Percentiles rank a stretch among this genome's conserved stretches.
These are phyloP conservation scores for Pseudopithomyces chartarum DNA, from an alignment of 2,329 filamentous ascomycete species.

Conservation along the genomic window DNA sequence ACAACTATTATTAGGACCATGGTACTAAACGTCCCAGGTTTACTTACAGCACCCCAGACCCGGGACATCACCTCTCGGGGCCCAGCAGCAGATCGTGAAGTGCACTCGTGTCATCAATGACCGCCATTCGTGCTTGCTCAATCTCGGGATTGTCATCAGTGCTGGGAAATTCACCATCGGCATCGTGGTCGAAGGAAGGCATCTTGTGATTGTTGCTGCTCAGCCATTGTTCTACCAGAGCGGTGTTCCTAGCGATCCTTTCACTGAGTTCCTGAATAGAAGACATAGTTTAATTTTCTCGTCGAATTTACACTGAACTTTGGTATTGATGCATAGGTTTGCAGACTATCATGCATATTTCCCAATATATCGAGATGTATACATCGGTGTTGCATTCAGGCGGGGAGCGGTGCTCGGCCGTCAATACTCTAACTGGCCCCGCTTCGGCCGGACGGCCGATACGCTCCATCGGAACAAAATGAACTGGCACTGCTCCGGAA, in stretches of 20 bases:
- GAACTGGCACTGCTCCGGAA: too few species aligned
- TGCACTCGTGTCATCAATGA: conserved; percentile 1
- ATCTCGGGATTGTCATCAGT: conserved; percentile 1
- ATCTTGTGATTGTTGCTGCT: not conserved
- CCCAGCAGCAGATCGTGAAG: conserved; percentile 4
- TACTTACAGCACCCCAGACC: conserved; percentile 3
- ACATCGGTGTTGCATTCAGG: not conserved
- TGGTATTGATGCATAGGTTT: too few species aligned
- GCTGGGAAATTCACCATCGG: conserved; percentile 1
- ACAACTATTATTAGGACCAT: not conserved
- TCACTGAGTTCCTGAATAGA: conserved; percentile 3
- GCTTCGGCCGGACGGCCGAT: too few species aligned
- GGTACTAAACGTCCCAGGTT: not conserved
- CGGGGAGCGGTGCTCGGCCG: not conserved
- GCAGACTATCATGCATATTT: not conserved
- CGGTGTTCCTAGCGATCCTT: not conserved
- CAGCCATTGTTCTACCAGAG: conserved; percentile 5
- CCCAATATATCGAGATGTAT: not conserved
- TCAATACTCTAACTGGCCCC: not conserved
- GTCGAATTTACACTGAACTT: too few species aligned
- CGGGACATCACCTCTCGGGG: not conserved
- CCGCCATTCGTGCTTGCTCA: not conserved
- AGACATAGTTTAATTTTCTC: not conserved
- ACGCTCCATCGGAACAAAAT: too few species aligned
- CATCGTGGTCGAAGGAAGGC: conserved; percentile 4